Evolutionary conservation across 108 stramenopile genomes (phyloP).

Genomic region (Skeletonema costatum): DNA sequence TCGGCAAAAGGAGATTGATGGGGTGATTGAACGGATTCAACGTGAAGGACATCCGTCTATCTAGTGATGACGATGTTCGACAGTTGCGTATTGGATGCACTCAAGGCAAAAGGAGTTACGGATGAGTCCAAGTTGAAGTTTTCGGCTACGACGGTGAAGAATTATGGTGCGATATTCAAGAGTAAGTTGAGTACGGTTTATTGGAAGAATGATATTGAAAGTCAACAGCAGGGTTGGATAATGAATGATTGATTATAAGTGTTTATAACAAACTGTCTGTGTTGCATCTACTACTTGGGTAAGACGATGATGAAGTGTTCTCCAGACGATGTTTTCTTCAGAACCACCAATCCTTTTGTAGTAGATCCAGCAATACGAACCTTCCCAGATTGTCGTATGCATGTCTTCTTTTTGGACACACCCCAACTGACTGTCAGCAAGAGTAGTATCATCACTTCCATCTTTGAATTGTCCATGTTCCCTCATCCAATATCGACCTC

Average conservation of each 20-base stretch:
- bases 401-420: neutral
- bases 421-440: neutral
- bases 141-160: slow-evolving; percentile 5
- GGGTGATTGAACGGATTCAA: slow-evolving; percentile 1
- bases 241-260: neutral
- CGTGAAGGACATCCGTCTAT: neutral
- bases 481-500: slow-evolving; percentile 22
- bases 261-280: neutral
- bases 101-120: neutral
- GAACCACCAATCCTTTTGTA: slow-evolving; percentile 29
- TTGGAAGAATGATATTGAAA: slow-evolving; percentile 1
- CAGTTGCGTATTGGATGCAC: neutral
- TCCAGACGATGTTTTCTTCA: neutral
- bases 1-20: slow-evolving; percentile 8
- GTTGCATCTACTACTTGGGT: neutral
- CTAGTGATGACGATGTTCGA: neutral
- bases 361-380: slow-evolving; percentile 31
- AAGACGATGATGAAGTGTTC: neutral
- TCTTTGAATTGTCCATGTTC: neutral
- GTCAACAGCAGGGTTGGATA: neutral
- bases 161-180: slow-evolving; percentile 10
- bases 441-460: neutral
- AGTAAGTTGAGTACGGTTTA: slow-evolving; percentile 3
- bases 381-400: slow-evolving; percentile 32
- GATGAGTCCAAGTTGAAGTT: neutral